Base-by-base conservation (phyloP, 345 rosid species). In the Bruguiera parviflora region DNA sequence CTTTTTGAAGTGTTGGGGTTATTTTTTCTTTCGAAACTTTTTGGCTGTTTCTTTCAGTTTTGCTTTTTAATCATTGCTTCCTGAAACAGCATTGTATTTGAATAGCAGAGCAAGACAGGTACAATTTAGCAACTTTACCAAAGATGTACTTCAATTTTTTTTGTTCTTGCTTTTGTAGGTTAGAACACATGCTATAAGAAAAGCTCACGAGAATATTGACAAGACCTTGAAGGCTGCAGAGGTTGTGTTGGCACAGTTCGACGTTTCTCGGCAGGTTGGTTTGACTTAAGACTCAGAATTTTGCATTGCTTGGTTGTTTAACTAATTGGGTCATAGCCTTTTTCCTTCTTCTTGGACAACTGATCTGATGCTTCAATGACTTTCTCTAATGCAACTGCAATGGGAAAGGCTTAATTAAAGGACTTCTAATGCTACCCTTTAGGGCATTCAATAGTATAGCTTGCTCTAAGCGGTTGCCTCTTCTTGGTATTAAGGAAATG, bases 131-230 rank as follows among this genome's bases (percentile, higher is more conserved):
- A 11, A 13, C 49, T 43, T 43, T 43, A 15, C 49, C 49, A 13
- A 15, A 43, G 3, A 39, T 13, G 49, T 56, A 56, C 25, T 56
- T 56, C 59, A 15, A 27, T 9, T 24, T 9, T 9, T 22, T 56
- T 15, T 56, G 59, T 56, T 24, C 16, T 21, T 56, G 29, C 29
- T 27, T 78, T 75, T 80, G 57, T 87, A 95, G 99, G 84, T 92
- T 72, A 86, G 97, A 68, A 95, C 99, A 31, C 94, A 92, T 77
- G 82, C 99, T 20, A 90, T 95, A 76, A 84, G 97, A 78, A 92
- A 90, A 83, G 99, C 96, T 80, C 96, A 92, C 57, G 99, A 92
- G 89, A 95, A 95, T 76, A 95, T 95, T 39, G 99, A 95, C 80
- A 86, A 71, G 82, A 87, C 99, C 76, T 81, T 92, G 66, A 95